Conservation (phyloP, 768 basidiomycete species). For the Boletus barrowsii region DNA sequence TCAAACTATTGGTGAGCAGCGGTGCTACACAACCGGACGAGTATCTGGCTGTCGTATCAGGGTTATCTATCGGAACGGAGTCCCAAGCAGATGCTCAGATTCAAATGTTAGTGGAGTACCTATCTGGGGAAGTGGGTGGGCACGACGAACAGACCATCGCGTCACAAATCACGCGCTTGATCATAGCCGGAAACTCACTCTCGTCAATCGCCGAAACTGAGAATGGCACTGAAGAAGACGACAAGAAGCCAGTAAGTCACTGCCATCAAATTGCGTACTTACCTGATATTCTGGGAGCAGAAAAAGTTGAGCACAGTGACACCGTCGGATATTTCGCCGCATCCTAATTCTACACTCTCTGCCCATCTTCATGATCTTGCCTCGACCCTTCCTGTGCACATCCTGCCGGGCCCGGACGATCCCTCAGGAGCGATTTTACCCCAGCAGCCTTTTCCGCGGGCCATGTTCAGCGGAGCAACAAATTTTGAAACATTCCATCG, state of each 20-base stretch:
- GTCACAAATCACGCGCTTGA: constrained; percentile 74
- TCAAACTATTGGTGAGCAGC: constrained; percentile 8
- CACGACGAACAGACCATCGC: constrained; percentile 60
- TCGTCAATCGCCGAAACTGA: constrained; percentile 41
- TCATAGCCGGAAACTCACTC: constrained; percentile 89
- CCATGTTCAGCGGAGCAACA: constrained; percentile 74
- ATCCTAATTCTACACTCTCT: constrained; percentile 71
- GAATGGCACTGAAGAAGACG: constrained; percentile 39
- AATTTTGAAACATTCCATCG: constrained; percentile 62
- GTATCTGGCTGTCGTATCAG: constrained; percentile 86
- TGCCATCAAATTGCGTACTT: neutral
- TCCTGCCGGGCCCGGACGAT: constrained; percentile 85
- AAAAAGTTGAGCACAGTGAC: constrained; percentile 63
- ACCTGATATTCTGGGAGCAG: constrained; percentile 36
- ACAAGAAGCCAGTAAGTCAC: constrained; percentile 55
- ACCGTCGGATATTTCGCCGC: constrained; percentile 56
- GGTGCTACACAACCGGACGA: constrained; percentile 42
- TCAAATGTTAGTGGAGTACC: constrained; percentile 87
- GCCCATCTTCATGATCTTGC: constrained; percentile 72
- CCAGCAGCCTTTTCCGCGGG: constrained; percentile 88
- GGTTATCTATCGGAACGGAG: constrained; percentile 71
- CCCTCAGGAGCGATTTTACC: constrained; percentile 88
- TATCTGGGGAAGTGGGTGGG: constrained; percentile 81
- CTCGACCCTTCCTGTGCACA: constrained; percentile 75
- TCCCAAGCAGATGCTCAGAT: constrained; percentile 66